Conservation (phyloP, 176 grass and related monocot species). For the Puccinellia tenuiflora region DNA sequence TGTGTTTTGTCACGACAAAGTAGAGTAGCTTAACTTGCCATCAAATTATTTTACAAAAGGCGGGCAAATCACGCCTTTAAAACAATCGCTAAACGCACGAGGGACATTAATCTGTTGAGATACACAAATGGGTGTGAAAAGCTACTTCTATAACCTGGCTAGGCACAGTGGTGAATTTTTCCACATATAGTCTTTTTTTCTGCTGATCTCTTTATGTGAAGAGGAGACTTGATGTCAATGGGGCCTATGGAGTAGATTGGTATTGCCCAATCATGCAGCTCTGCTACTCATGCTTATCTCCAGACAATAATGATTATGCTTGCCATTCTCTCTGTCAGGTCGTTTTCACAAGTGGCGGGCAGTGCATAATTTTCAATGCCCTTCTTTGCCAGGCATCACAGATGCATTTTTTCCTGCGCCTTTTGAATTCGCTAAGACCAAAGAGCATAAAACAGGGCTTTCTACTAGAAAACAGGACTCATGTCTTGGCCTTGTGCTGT, state of each 20-base stretch:
- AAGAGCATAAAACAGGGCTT: conserved; percentile 4
- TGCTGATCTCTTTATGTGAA: conserved; percentile 15
- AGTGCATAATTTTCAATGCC: conserved; percentile 36
- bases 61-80: not conserved
- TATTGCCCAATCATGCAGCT: conserved; percentile 39
- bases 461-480: conserved; percentile 8
- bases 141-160: not conserved
- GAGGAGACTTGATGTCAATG: conserved; percentile 23
- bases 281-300: conserved; percentile 33
- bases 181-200: conserved; percentile 2
- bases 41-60: not conserved
- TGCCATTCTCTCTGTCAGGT: conserved; percentile 2
- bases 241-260: conserved; percentile 16
- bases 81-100: not conserved
- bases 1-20: conserved; percentile 4
- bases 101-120: not conserved
- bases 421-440: conserved; percentile 35
- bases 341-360: conserved; percentile 17
- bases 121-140: not conserved
- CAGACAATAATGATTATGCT: conserved; percentile 32
- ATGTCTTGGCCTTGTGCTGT: not conserved
- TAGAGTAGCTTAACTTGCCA: not conserved
- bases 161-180: not conserved
- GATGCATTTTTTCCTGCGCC: conserved; percentile 26
- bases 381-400: conserved; percentile 14